These are phyloP conservation scores for Colletotrichum karsti DNA, from an alignment of 2,329 filamentous ascomycete species.

Conservation along the genomic window DNA sequence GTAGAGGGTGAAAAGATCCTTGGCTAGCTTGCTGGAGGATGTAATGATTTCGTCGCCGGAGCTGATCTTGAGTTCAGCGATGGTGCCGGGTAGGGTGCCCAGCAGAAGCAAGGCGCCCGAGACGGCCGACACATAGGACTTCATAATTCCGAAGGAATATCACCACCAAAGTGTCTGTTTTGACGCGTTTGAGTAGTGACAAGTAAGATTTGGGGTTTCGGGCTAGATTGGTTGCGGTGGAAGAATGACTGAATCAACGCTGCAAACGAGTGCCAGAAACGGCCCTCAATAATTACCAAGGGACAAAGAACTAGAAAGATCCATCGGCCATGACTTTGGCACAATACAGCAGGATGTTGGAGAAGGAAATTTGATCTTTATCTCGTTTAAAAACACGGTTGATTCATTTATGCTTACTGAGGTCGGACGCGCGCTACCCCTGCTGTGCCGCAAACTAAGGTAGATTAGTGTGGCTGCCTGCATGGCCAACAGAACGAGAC, in stretches of 20 bases:
- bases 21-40: conserved; percentile 33
- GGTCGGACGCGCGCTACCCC: background rate
- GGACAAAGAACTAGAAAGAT: too few species aligned
- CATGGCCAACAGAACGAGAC: background rate
- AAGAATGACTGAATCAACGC: too few species aligned
- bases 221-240: background rate
- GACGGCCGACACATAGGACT: background rate
- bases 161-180: background rate
- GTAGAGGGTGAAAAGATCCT: conserved; percentile 41
- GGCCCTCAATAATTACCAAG: too few species aligned
- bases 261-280: too few species aligned
- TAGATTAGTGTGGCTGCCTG: background rate
- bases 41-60: conserved; percentile 30
- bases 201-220: too few species aligned
- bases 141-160: background rate
- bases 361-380: background rate
- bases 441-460: background rate
- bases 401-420: background rate
- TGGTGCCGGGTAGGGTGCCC: background rate
- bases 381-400: background rate
- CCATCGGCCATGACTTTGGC: too few species aligned
- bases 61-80: conserved; percentile 3
- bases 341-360: background rate
- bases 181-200: rapidly evolving
- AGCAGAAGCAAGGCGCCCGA: background rate